Base-by-base conservation (phyloP, 2,329 filamentous ascomycete genomes). In the Xylaria polymorpha region DNA sequence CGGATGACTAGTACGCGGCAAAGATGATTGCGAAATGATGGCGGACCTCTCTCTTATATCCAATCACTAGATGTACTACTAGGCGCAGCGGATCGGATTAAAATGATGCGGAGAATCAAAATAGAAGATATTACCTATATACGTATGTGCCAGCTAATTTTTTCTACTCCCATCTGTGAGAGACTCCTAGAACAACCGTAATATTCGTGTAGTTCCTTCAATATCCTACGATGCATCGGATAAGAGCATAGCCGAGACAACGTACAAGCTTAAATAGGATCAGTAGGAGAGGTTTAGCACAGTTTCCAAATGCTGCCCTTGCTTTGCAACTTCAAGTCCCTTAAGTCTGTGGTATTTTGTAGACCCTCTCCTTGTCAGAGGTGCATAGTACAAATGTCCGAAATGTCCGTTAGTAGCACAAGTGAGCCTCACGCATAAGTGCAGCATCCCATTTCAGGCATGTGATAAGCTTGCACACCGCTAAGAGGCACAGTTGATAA, bases 1-100 rank as follows among this genome's bases (percentile, higher is more conserved):
- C 60, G 22, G 35, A 60, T 67, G 66, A 67, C 66, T 1, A 67
- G 61, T 22, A 67, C 66, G 3, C 60, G 61, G n/a, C 60, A 67
- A 41, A 29, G 37, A 20, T 64, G 43, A 58, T 44, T 22, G 39
- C 35, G 37, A 46, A 46, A 39, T 15, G 41, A 44, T 32, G 22
- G 44, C 4, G 14, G 18, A 14, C 9, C 5, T 50, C 20, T 50
- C 20, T 48, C 15, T 57, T 51, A 7, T 50, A 29, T 50, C 29
- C 18, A 29, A 32, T 32, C 25, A 32, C 15, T 4, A 32, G 25
- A 32, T 32, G 7, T 32, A 51, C 4, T 25, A n/a, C 6, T 32
- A 32, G 8, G 25, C 25, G 22, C 10, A 7, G 15, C 7, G 15
- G 1, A n/a, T 50, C 14, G 32, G 3, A n/a, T 51, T 7, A 51